Conservation (phyloP, 306 rosid genomes). For the Sicyos edulis region DNA sequence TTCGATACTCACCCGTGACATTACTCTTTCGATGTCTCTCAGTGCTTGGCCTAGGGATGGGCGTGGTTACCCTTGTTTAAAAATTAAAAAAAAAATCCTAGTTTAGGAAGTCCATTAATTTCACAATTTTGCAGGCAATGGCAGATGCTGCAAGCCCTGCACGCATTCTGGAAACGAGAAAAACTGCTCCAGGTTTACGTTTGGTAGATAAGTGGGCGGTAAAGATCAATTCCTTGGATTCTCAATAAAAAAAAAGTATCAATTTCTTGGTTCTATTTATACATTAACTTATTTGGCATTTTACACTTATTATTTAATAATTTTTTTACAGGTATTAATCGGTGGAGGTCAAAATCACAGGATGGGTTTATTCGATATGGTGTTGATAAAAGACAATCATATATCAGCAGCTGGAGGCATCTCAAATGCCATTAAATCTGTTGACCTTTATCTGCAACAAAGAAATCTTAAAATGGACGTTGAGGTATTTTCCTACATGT, state of each 20-base stretch:
- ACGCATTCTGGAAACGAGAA: conserved; percentile 68
- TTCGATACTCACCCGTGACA: too few relatives aligned
- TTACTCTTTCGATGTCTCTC: too few relatives aligned
- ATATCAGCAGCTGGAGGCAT: conserved; percentile 79
- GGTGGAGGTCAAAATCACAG: conserved; percentile 89
- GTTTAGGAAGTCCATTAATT: too few relatives aligned
- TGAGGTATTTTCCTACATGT: conserved; percentile 44
- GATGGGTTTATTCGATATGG: conserved; percentile 92
- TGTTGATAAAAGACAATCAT: conserved; percentile 90
- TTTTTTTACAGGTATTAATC: conserved; percentile 53
- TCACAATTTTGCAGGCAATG: conserved; percentile 47
- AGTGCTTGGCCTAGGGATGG: too few relatives aligned
- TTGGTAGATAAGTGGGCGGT: conserved; percentile 97
- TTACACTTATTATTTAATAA: background rate
- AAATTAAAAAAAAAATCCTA: too few relatives aligned
- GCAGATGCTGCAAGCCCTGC: conserved; percentile 85
- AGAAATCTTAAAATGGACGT: conserved; percentile 63
- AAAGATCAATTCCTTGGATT: too few relatives aligned
- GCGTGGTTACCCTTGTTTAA: too few relatives aligned
- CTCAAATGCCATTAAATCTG: conserved; percentile 63
- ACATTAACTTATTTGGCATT: background rate
- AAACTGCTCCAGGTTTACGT: conserved; percentile 91
- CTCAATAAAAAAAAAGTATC: too few relatives aligned
- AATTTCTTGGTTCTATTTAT: conserved; percentile 26
- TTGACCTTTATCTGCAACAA: conserved; percentile 63